These are phyloP conservation scores for Cystobasidium ongulense DNA, from an alignment of 768 basidiomycete genomes.

Conservation along the genomic window DNA sequence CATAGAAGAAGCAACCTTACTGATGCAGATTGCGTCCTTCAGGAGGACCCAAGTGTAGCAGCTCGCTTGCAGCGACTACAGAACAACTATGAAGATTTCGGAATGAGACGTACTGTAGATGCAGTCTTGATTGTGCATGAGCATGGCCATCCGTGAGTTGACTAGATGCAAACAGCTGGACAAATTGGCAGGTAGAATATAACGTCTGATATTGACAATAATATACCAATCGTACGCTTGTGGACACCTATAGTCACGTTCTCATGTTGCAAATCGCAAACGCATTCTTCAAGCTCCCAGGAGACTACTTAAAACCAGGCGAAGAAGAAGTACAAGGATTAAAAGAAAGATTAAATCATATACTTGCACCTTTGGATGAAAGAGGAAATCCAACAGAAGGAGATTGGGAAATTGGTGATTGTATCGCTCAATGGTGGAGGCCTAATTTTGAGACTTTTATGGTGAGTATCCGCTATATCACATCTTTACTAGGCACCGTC, in stretches of 20 bases:
- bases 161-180: too few relatives aligned
- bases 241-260: conserved; percentile 54
- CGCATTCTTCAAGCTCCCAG: conserved; percentile 98
- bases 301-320: conserved; percentile 95
- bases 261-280: conserved; percentile 98
- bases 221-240: too few relatives aligned
- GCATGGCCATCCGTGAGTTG: conserved; percentile 62
- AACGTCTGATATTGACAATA: too few relatives aligned
- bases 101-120: conserved; percentile 92
- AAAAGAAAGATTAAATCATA: conserved; percentile 76
- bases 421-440: conserved; percentile 96
- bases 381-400: conserved; percentile 52
- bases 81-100: conserved; percentile 93
- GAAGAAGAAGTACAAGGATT: conserved; percentile 88
- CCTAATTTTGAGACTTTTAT: conserved; percentile 99
- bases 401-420: conserved; percentile 94
- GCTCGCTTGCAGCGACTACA: conserved; percentile 88
- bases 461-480: conserved; percentile 53
- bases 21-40: conserved; percentile 41
- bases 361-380: conserved; percentile 50
- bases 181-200: too few relatives aligned
- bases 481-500: too few relatives aligned
- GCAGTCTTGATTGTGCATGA: conserved; percentile 72
- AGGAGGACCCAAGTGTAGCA: conserved; percentile 93
- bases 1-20: not conserved